Conservation (phyloP, 306 rosid species). For the Hylodesmum podocarpum region DNA sequence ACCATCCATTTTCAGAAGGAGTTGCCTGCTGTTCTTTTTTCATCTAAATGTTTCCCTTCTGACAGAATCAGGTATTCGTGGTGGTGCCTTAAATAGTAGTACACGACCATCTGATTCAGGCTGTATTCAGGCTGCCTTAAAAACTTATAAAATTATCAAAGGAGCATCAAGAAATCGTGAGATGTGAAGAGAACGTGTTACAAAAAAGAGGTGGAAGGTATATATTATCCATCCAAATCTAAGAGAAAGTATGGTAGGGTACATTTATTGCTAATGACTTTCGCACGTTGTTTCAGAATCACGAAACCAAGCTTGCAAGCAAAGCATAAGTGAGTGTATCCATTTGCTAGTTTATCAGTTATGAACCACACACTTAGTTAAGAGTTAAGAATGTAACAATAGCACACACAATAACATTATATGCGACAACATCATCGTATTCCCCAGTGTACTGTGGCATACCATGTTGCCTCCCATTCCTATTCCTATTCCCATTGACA, state of each 20-base stretch:
- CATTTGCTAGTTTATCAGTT: background rate
- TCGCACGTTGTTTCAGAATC: background rate
- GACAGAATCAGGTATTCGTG: background rate
- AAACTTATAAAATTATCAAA: too few species aligned
- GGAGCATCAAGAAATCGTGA: too few species aligned
- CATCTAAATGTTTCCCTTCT: background rate
- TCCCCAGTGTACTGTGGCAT: background rate
- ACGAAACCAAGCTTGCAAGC: background rate
- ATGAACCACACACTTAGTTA: background rate
- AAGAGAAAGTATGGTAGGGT: too few species aligned
- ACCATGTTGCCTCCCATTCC: constrained; percentile 63
- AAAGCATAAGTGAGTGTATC: background rate
- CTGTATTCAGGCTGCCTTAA: too few species aligned
- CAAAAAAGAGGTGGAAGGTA: background rate
- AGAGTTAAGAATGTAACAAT: background rate
- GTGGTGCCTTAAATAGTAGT: background rate
- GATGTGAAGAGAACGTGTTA: background rate
- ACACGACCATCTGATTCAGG: background rate
- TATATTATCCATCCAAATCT: too few species aligned
- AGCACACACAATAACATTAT: background rate
- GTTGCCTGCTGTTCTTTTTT: background rate
- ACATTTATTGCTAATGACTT: background rate
- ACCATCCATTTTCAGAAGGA: background rate
- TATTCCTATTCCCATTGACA: constrained; percentile 36
- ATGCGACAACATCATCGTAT: background rate